Evolutionary conservation across 2,329 filamentous ascomycete species (phyloP).

Genomic region (Alternaria dauci): DNA sequence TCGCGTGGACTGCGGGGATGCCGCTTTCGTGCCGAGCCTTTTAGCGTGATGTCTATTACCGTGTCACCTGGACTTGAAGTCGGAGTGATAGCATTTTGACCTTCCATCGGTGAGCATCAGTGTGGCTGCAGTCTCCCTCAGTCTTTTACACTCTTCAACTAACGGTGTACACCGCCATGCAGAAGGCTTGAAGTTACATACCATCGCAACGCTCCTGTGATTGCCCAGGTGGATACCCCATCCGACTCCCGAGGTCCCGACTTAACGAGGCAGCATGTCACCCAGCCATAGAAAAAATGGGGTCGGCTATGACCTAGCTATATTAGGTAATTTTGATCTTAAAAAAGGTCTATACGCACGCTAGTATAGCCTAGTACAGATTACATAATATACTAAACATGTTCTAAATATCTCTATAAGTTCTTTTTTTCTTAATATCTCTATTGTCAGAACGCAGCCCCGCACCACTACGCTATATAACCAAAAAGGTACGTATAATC

Average conservation of each 20-base stretch:
- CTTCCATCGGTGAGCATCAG: neutral
- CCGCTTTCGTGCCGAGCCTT: conserved; percentile 19
- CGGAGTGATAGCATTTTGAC: conserved; percentile 1
- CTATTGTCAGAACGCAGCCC: too few relatives aligned
- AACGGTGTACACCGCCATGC: neutral
- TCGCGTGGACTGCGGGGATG: conserved; percentile 21
- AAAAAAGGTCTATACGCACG: too few relatives aligned
- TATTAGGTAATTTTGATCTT: too few relatives aligned
- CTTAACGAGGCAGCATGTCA: too few relatives aligned
- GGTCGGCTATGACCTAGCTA: too few relatives aligned
- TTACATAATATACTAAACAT: too few relatives aligned
- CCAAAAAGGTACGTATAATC: too few relatives aligned
- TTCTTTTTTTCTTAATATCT: too few relatives aligned
- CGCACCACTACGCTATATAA: too few relatives aligned
- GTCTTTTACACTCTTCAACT: neutral
- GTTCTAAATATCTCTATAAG: too few relatives aligned
- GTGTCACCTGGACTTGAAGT: conserved; percentile 20
- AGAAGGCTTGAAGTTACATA: neutral
- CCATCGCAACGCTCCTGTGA: neutral
- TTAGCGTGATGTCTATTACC: conserved; percentile 16
- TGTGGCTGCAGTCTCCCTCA: neutral
- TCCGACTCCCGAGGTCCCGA: neutral
- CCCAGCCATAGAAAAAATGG: too few relatives aligned
- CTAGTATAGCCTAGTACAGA: too few relatives aligned
- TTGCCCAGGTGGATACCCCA: neutral